Conservation (phyloP, 768 basidiomycete species). For the Suillus luteus region DNA sequence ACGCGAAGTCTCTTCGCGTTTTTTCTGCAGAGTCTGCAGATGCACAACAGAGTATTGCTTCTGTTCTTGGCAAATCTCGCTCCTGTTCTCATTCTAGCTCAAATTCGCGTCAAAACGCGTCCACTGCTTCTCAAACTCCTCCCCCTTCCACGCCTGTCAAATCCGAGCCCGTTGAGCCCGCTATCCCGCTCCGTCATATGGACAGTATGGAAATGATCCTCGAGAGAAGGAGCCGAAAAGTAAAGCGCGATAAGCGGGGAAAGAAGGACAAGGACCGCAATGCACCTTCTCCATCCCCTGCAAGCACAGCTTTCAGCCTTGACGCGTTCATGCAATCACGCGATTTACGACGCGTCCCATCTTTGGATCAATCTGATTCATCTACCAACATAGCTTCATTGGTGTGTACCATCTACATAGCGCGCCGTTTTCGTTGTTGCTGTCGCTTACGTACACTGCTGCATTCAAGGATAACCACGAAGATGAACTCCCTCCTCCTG, state of each 20-base stretch:
- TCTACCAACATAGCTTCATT: constrained; percentile 33
- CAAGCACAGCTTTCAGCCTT: constrained; percentile 45
- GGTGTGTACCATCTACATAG: constrained; percentile 38
- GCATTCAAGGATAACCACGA: constrained; percentile 33
- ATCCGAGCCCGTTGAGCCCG: constrained; percentile 54
- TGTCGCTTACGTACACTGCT: constrained; percentile 19
- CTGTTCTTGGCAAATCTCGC: constrained; percentile 43
- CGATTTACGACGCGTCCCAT: constrained; percentile 47
- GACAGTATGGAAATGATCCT: constrained; percentile 80
- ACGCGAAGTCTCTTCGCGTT: constrained; percentile 46
- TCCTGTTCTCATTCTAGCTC: constrained; percentile 44
- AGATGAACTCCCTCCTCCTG: constrained; percentile 35
- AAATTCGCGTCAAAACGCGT: constrained; percentile 52
- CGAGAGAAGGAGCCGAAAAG: constrained; percentile 65
- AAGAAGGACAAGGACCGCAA: constrained; percentile 53
- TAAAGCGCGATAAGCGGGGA: constrained; percentile 49
- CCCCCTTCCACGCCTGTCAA: constrained; percentile 63
- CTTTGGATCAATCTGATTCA: constrained; percentile 34
- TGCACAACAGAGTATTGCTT: constrained; percentile 38
- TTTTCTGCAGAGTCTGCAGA: constrained; percentile 38
- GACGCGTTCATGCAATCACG: constrained; percentile 57
- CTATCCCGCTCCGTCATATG: constrained; percentile 55
- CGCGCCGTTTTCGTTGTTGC: constrained; percentile 26
- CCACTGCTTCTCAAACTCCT: constrained; percentile 39
- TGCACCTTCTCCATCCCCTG: constrained; percentile 54